Percentiles rank a stretch among this genome's conserved stretches.
These are phyloP conservation scores for Whalleya microplaca DNA, from an alignment of 2,329 filamentous ascomycete species.

Conservation along the genomic window DNA sequence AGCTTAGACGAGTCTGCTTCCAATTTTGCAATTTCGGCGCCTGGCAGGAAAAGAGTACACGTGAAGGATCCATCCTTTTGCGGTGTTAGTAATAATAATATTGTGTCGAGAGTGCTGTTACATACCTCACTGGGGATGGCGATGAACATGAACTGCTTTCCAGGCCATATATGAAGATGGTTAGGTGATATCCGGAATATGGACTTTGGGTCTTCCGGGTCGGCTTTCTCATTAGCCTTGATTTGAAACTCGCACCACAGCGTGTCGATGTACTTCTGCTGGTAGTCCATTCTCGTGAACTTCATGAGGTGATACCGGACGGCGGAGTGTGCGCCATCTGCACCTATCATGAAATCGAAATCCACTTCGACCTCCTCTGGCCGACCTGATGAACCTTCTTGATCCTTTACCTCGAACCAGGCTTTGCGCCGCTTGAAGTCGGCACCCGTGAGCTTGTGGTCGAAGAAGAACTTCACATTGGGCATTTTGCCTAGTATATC, in stretches of 20 bases:
- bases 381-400: conserved; percentile 45
- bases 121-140: conserved; percentile 77
- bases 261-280: conserved; percentile 94
- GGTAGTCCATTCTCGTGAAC: conserved; percentile 84
- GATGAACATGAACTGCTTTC: conserved; percentile 95
- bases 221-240: conserved; percentile 48
- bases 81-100: conserved; percentile 13
- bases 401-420: conserved; percentile 75
- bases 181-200: conserved; percentile 84
- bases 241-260: conserved; percentile 97
- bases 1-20: conserved; percentile 64
- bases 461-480: conserved; percentile 92
- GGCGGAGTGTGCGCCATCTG: conserved; percentile 92
- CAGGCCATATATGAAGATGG: conserved; percentile 97
- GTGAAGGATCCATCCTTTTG: conserved; percentile 87
- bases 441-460: conserved; percentile 88
- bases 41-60: conserved; percentile 88
- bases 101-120: not conserved
- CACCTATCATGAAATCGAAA: conserved; percentile 94
- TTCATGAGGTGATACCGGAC: conserved; percentile 96
- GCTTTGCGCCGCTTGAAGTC: conserved; percentile 80
- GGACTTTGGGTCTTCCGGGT: conserved; percentile 38
- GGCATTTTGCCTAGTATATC: conserved; percentile 81
- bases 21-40: conserved; percentile 68
- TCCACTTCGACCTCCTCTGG: conserved; percentile 74